These are phyloP conservation scores for Yarrowia osloensis DNA, from an alignment of 805 yeast species.

Conservation along the genomic window DNA sequence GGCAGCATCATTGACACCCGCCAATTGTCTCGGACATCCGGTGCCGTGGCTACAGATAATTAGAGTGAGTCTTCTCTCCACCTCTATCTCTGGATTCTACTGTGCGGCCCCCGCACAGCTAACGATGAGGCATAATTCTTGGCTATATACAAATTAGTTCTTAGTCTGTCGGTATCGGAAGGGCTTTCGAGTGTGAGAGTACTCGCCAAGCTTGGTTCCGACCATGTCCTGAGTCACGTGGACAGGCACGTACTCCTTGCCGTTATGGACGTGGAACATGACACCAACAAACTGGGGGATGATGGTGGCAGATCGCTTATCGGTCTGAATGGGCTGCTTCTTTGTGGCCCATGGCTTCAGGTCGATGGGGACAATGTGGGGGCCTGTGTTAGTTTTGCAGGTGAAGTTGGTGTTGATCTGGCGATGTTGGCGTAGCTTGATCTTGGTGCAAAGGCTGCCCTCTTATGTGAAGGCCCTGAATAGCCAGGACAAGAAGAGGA, in stretches of 20 bases:
- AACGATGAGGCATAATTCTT: neutral
- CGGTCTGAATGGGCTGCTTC: constrained; percentile 89
- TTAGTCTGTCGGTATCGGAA: constrained; percentile 55
- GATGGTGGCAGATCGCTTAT: constrained; percentile 91
- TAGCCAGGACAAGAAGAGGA: neutral
- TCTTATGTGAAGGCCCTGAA: too few species aligned
- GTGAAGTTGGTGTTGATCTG: neutral
- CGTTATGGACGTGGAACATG: constrained; percentile 93
- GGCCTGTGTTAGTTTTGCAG: constrained; percentile 51
- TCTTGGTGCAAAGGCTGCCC: neutral
- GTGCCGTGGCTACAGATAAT: too few species aligned
- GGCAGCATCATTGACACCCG: too few species aligned
- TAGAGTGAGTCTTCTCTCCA: too few species aligned
- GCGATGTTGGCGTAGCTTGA: neutral
- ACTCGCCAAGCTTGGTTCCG: constrained; percentile 92
- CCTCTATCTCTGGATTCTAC: too few species aligned
- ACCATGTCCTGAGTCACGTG: constrained; percentile 94
- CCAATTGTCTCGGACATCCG: too few species aligned
- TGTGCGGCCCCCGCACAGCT: too few species aligned
- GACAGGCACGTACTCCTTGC: constrained; percentile 87
- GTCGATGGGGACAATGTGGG: constrained; percentile 94
- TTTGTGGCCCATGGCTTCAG: constrained; percentile 77
- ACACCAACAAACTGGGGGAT: constrained; percentile 95
- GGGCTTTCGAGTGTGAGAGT: constrained; percentile 89
- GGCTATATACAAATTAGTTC: constrained; percentile 30